Percentiles rank a stretch among this genome's conserved stretches.
Evolutionary conservation across 768 basidiomycete genomes (phyloP).

Genomic region (Russula emetica): DNA sequence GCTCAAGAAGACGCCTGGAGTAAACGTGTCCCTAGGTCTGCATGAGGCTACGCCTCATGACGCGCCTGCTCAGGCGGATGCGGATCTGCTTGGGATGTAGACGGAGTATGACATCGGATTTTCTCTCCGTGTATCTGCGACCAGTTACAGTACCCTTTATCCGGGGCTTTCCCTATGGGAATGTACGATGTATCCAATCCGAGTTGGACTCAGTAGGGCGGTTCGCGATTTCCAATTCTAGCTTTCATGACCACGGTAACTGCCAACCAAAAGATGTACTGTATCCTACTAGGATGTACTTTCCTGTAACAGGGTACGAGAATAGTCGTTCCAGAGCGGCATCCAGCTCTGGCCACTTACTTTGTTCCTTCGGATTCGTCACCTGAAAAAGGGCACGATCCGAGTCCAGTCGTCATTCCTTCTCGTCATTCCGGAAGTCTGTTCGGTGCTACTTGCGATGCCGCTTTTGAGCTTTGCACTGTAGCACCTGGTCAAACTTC

Average conservation of each 20-base stretch:
- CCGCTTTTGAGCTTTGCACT: background rate
- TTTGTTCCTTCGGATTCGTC: background rate
- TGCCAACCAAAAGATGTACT: background rate
- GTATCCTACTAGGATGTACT: background rate
- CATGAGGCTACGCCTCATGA: slow-evolving; percentile 8
- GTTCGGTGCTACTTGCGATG: background rate
- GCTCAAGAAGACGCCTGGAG: slow-evolving; percentile 47
- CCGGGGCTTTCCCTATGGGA: background rate
- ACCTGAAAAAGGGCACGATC: background rate
- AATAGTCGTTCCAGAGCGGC: background rate
- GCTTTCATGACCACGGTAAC: background rate
- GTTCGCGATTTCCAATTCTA: background rate
- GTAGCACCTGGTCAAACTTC: background rate
- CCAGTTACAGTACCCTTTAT: background rate
- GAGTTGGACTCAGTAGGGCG: background rate
- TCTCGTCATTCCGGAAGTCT: background rate
- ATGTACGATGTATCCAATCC: background rate
- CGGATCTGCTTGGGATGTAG: slow-evolving; percentile 14
- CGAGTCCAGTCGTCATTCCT: background rate
- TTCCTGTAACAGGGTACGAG: background rate
- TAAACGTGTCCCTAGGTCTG: slow-evolving; percentile 46
- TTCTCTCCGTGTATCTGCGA: slow-evolving; percentile 8
- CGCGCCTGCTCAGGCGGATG: background rate
- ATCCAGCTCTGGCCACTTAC: background rate
- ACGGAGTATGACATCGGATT: slow-evolving; percentile 9